Base-by-base conservation (phyloP, 1,139 yeast genomes). In the Hyphopichia khmerensis region DNA sequence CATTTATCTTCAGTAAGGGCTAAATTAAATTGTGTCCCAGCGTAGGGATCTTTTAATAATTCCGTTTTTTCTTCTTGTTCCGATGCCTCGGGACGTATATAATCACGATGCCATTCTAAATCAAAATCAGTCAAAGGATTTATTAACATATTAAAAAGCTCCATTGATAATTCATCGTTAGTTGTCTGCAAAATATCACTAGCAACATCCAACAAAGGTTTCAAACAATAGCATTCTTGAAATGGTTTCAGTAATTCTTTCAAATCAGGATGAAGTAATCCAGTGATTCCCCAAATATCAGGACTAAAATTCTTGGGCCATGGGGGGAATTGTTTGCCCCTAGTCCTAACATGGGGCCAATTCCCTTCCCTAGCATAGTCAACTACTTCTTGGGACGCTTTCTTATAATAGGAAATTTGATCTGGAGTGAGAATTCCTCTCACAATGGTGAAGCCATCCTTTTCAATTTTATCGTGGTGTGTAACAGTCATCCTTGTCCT, bases 291-390 rank as follows among this genome's bases (percentile, higher is more conserved):
- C 83, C 83, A 78, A 46, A 78, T 77, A 47, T 78, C 82, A 3
- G 82, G 80, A 45, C 72, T 69, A 50, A 72, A 75, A 49, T 75
- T 74, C 48, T 65, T 62, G 13, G 82, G 82, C 82, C 83, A 78
- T 18, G 83, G 82, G 4, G 83, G 82, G 51, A 78, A 78, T 53
- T 77, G 82, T 48, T 78, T 78, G 5, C 81, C 81, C 40, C 76
- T 59, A 4, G 81, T 76, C 52, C 83, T 65, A 13, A 77, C 80
- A 37, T 70, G 65, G 14, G 74, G 65, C 82, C 82, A 78, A 10
- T 73, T 62, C 2, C 82, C 83, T 6, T 61, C 68, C 37, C 83
- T 63, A 16, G 81, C 80, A 33, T 64, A 52, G 32, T 69, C 61
- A 19, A 77, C 70, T n/a, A 76, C 62, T n/a, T 53, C 50, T 40